phyloP scores from a whole-genome alignment of 1,139 yeast species.

The Scheffersomyces quercinus region DNA sequence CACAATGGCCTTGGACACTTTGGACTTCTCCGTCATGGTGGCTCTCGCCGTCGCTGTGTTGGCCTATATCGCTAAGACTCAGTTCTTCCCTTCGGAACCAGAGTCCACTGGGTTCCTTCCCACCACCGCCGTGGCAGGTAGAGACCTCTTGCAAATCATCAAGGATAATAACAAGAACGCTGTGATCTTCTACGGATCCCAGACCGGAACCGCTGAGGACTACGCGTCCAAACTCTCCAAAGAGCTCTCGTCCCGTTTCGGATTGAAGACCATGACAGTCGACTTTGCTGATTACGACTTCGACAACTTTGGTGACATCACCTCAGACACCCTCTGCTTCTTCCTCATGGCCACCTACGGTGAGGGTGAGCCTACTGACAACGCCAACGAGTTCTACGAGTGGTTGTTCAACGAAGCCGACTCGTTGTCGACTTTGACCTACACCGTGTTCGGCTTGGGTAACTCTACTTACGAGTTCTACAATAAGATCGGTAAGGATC shows the following conservation, averaged over 20 bases:
- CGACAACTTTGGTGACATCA: constrained; percentile 63
- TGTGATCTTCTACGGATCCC: constrained; percentile 88
- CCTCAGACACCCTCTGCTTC: constrained; percentile 56
- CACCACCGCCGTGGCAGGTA: constrained; percentile 38
- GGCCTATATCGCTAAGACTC: constrained; percentile 68
- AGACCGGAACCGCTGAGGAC: constrained; percentile 99
- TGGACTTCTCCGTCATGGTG: constrained; percentile 70
- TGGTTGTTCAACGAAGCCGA: constrained; percentile 61
- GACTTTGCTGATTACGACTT: constrained; percentile 88
- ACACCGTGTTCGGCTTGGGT: constrained; percentile 85
- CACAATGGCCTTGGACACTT: constrained; percentile 56
- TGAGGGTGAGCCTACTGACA: constrained; percentile 98
- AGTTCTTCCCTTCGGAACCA: constrained; percentile 45
- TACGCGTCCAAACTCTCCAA: constrained; percentile 88
- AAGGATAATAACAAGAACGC: constrained; percentile 69
- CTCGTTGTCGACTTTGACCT: constrained; percentile 63
- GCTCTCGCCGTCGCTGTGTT: constrained; percentile 64
- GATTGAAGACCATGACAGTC: constrained; percentile 80
- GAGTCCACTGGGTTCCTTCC: constrained; percentile 40
- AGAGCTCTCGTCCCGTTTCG: constrained; percentile 81
- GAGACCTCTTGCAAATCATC: constrained; percentile 68
- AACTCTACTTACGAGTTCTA: constrained; percentile 90
- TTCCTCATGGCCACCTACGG: constrained; percentile 93
- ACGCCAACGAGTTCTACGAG: constrained; percentile 73
- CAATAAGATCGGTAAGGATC: constrained; percentile 77